Evolutionary conservation across 371 early-diverging fungal genomes (phyloP), one percentile per base, ranked within the genome.

Genomic region (Actinomucor elegans): DNA sequence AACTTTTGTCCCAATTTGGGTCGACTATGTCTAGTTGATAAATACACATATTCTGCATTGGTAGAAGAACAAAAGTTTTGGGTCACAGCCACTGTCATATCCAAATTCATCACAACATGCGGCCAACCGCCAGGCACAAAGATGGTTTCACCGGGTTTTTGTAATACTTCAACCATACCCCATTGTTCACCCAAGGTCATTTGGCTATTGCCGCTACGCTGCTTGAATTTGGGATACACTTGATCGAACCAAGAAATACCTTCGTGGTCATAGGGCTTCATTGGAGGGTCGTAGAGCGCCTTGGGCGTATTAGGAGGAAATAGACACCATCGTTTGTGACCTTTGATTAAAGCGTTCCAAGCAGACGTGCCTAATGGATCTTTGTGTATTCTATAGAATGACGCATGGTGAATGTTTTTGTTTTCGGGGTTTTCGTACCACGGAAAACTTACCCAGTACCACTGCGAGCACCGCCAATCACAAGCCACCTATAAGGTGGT

Each of bases 101-200:
- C 87, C 20, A 90, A 62, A 66, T 93, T 93, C 77, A 93, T 87
- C 8, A 93, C 93, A 8, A 90, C 85, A 62, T 91, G 93, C 1
- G 79, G 67, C 93, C 93, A 91, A 0, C 91, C 93, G 28, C 90
- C 89, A 18, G 93, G 93, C 0, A 93, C 92, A 71, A 87, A 93
- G 33, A 93, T 87, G 8, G 86, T 89, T 67, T 91, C 91, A 0
- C 90, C 90, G 2, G 91, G 91, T 17, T 76, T 64, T 52, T 93
- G 93, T 29, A 89, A 50, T 5, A 88, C 83, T 45, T 93, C 82
- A 2, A 90, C 65, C 86, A 91, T 87, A 0, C 87, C 89, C 35
- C 80, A 71, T 49, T 74, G 57, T 45, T 88, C 77, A 15, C 80
- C 85, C 14, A 81, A 48, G 2, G 79, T 77, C 29, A 52, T 56